phyloP scores from a whole-genome alignment of 2,329 filamentous ascomycete species.

The Alternaria ventricosa region DNA sequence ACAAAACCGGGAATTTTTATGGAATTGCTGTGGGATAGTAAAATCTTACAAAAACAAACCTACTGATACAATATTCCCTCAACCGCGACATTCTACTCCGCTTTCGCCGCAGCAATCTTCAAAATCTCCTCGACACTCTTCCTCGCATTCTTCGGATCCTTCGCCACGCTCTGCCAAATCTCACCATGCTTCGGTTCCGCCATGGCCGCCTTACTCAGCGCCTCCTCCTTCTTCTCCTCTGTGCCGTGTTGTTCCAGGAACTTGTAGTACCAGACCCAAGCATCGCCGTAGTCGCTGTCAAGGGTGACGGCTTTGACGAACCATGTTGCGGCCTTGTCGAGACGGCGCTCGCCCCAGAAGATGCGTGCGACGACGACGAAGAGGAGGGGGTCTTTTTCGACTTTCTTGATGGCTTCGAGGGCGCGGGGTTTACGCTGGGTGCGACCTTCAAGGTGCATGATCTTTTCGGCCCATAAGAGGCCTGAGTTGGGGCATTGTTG shows the following conservation, averaged over 20 bases:
- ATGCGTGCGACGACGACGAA: conserved; percentile 93
- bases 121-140: conserved; percentile 81
- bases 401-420: conserved; percentile 94
- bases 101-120: conserved; percentile 72
- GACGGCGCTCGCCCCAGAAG: conserved; percentile 90
- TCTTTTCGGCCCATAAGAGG: conserved; percentile 89
- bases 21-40: too few species aligned
- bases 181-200: conserved; percentile 94
- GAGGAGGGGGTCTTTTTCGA: conserved; percentile 87
- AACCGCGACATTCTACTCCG: conserved; percentile 50
- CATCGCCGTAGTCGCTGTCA: conserved; percentile 86
- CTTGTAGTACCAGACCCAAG: conserved; percentile 98
- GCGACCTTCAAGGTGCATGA: conserved; percentile 90
- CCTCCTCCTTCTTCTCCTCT: conserved; percentile 87
- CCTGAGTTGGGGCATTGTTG: conserved; percentile 91
- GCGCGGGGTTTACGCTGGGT: conserved; percentile 91
- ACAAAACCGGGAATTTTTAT: too few species aligned
- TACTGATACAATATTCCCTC: background rate
- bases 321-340: conserved; percentile 96
- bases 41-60: too few species aligned
- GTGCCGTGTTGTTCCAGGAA: conserved; percentile 93
- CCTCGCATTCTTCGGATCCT: conserved; percentile 81
- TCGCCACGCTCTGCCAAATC: conserved; percentile 84
- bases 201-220: conserved; percentile 78
- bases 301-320: conserved; percentile 94